phyloP scores from a whole-genome alignment of 192 early-diverging fungal genomes.

The Dimargaris cristalligena region DNA sequence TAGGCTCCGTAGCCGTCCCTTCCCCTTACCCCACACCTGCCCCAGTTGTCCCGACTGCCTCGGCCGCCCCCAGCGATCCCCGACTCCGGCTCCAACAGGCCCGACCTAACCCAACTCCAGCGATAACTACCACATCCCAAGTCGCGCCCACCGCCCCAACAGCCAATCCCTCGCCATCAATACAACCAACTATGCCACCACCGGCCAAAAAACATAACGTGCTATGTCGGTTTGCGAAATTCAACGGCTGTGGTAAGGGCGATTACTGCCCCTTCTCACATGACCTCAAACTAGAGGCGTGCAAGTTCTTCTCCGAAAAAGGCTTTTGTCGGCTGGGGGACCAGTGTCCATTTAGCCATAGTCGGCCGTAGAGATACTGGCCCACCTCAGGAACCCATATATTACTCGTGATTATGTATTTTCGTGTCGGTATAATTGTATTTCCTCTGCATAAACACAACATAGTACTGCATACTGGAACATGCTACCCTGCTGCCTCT shows the following conservation, averaged over 20 bases:
- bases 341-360: conserved; percentile 1
- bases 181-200: neutral
- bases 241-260: conserved; percentile 3
- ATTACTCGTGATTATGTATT: no score
- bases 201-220: neutral
- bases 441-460: no score
- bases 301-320: neutral
- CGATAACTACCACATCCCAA: neutral
- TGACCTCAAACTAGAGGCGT: neutral
- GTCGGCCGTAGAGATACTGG: neutral
- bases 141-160: neutral
- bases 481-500: no score
- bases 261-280: conserved; percentile 3
- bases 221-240: conserved; percentile 3
- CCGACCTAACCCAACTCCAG: neutral
- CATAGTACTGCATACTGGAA: no score
- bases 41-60: neutral
- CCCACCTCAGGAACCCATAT: no score
- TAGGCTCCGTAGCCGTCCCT: neutral
- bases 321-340: neutral
- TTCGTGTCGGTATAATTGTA: no score
- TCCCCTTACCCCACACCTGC: neutral
- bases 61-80: neutral
- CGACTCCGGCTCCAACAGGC: neutral
- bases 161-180: neutral